Conservation (phyloP, 805 yeast species). For the Spathaspora hagerdaliae region DNA sequence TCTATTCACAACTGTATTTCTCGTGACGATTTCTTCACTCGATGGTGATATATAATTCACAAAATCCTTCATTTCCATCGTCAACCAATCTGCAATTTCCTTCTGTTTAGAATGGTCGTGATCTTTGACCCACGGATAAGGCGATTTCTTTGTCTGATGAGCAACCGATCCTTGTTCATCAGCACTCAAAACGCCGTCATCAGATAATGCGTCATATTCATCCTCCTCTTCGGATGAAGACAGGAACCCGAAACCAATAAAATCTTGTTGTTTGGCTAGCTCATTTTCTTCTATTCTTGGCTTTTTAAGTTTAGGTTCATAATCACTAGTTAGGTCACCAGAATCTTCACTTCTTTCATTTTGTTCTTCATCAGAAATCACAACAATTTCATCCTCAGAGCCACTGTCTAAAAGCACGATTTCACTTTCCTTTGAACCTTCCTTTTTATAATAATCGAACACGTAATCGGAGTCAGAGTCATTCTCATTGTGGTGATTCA, state of each 20-base stretch:
- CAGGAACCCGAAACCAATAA: slow-evolving; percentile 51
- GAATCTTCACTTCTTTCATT: slow-evolving; percentile 4
- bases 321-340: slow-evolving; percentile 1
- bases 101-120: slow-evolving; percentile 73
- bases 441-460: slow-evolving; percentile 17
- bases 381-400: slow-evolving; percentile 16
- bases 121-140: slow-evolving; percentile 73
- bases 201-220: slow-evolving; percentile 14
- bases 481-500: slow-evolving; percentile 11
- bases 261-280: slow-evolving; percentile 45
- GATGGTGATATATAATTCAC: slow-evolving; percentile 85
- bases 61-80: slow-evolving; percentile 80
- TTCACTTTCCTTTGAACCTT: slow-evolving; percentile 14
- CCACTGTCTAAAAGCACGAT: slow-evolving; percentile 29
- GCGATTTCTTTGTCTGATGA: slow-evolving; percentile 17
- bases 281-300: slow-evolving; percentile 22
- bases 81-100: slow-evolving; percentile 83
- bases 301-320: slow-evolving; percentile 2
- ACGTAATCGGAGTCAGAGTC: slow-evolving; percentile 22
- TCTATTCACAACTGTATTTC: slow-evolving; percentile 62
- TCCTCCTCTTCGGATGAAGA: slow-evolving; percentile 34
- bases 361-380: slow-evolving; percentile 18
- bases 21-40: slow-evolving; percentile 58
- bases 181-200: slow-evolving; percentile 32
- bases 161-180: slow-evolving; percentile 21